These are phyloP conservation scores for Fusarium coicis DNA, from an alignment of 2,329 filamentous ascomycete species.

Conservation along the genomic window DNA sequence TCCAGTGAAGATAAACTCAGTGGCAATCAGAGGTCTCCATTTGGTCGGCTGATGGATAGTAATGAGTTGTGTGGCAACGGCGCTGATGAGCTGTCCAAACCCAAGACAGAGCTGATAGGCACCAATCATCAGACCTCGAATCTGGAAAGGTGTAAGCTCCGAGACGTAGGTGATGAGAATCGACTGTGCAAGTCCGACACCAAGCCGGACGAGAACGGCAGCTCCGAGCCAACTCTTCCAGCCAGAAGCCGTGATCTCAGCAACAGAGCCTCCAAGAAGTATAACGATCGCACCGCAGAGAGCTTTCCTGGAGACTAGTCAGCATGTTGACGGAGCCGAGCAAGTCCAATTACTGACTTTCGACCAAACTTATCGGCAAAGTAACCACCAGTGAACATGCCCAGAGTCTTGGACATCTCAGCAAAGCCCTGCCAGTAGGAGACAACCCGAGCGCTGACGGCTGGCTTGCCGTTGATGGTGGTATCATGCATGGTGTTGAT, in stretches of 20 bases:
- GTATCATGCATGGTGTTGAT: conserved; percentile 16
- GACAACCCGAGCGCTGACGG: conserved; percentile 18
- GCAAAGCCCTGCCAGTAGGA: conserved; percentile 24
- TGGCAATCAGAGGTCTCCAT: not conserved
- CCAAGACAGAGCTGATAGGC: conserved; percentile 10
- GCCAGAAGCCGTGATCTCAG: not conserved
- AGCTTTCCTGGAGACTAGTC: not conserved
- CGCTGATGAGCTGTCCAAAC: not conserved
- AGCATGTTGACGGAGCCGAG: not conserved
- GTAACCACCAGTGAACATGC: not conserved
- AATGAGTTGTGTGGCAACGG: not conserved
- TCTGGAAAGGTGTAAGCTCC: conserved; percentile 17
- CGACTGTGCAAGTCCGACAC: conserved; percentile 10
- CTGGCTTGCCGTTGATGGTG: conserved; percentile 10
- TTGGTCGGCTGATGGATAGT: not conserved
- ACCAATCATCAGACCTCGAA: conserved; percentile 20
- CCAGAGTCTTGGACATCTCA: conserved; percentile 18
- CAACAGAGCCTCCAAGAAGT: not conserved
- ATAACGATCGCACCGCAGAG: not conserved
- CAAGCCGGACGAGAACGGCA: not conserved
- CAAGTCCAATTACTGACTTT: not conserved
- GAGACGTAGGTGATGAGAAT: conserved; percentile 21
- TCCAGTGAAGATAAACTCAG: not conserved
- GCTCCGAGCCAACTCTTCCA: not conserved
- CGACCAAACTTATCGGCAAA: not conserved